A percentile compares a stretch with the other conserved stretches of the same genome.
Conservation (phyloP, 805 yeast genomes). For the Wickerhamiella brachini region DNA sequence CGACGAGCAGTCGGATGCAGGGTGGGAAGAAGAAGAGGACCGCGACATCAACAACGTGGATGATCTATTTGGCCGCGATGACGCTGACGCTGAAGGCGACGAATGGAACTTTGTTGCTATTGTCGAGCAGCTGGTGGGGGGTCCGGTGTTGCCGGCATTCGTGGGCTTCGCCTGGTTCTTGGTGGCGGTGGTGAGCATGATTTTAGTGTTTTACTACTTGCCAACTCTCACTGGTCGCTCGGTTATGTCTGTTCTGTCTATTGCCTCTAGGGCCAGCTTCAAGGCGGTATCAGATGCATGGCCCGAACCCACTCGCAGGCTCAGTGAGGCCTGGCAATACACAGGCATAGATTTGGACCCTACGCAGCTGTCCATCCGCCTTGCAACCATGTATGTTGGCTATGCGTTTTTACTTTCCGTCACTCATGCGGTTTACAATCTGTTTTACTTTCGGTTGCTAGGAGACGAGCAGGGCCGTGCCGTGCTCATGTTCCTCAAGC, state of each 20-base stretch:
- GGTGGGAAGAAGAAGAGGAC: slow-evolving; percentile 3
- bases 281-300: not conserved
- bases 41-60: slow-evolving; percentile 1
- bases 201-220: not conserved
- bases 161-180: not conserved
- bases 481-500: not conserved
- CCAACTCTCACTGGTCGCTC: slow-evolving; percentile 1
- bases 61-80: slow-evolving; percentile 8
- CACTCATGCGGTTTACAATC: not conserved
- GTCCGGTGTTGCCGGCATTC: not conserved
- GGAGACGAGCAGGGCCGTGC: not conserved
- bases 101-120: not conserved
- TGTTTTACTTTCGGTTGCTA: not conserved
- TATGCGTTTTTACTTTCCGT: not conserved
- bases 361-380: not conserved
- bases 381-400: not conserved
- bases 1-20: not conserved
- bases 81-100: slow-evolving; percentile 2
- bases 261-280: not conserved
- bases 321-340: not conserved
- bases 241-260: not conserved
- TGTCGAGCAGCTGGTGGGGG: not conserved
- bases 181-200: not conserved
- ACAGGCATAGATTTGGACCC: not conserved
- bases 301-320: not conserved